Percentiles rank a stretch among this genome's conserved stretches.
These are phyloP conservation scores for Saccharomyces pastorianus DNA, from an alignment of 1,139 yeast species.

Conservation along the genomic window DNA sequence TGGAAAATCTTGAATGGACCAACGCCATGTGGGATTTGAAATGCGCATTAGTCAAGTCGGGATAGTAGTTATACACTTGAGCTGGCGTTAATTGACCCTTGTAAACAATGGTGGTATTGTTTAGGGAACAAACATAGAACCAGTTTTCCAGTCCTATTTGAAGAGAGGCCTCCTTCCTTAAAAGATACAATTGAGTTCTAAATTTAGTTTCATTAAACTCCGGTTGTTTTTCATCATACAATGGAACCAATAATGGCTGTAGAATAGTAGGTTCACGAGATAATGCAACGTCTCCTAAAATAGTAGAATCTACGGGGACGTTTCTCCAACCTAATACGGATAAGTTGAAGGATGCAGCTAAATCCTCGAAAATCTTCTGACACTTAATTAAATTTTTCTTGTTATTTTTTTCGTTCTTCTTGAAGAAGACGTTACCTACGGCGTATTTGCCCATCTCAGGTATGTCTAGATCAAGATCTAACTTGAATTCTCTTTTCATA, in stretches of 20 bases:
- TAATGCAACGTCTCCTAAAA: slow-evolving; percentile 89
- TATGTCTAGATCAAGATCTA: slow-evolving; percentile 38
- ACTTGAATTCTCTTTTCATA: slow-evolving; percentile 71
- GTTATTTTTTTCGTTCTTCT: slow-evolving; percentile 54
- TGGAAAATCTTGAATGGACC: slow-evolving; percentile 94
- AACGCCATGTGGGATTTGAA: slow-evolving; percentile 93
- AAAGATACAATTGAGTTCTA: slow-evolving; percentile 74
- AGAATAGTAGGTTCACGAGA: slow-evolving; percentile 86
- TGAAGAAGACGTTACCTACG: slow-evolving; percentile 87
- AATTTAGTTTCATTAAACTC: slow-evolving; percentile 62
- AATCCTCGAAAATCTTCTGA: slow-evolving; percentile 65
- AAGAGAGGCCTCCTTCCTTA: slow-evolving; percentile 85
- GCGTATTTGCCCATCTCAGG: slow-evolving; percentile 88
- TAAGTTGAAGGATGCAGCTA: slow-evolving; percentile 70
- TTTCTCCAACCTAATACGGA: slow-evolving; percentile 88
- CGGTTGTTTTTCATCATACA: slow-evolving; percentile 40
- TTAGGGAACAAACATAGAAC: slow-evolving; percentile 93
- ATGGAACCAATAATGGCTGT: slow-evolving; percentile 79
- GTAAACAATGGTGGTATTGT: slow-evolving; percentile 85
- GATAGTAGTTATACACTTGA: slow-evolving; percentile 91
- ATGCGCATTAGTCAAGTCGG: slow-evolving; percentile 84
- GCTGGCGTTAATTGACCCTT: slow-evolving; percentile 96
- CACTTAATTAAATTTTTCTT: slow-evolving; percentile 45
- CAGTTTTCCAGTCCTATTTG: slow-evolving; percentile 91
- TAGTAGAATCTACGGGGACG: slow-evolving; percentile 91